A percentile compares a stretch with the other conserved stretches of the same genome.
Conservation (phyloP, 1,139 yeast genomes). For the Sugiyamaella paludigena region DNA sequence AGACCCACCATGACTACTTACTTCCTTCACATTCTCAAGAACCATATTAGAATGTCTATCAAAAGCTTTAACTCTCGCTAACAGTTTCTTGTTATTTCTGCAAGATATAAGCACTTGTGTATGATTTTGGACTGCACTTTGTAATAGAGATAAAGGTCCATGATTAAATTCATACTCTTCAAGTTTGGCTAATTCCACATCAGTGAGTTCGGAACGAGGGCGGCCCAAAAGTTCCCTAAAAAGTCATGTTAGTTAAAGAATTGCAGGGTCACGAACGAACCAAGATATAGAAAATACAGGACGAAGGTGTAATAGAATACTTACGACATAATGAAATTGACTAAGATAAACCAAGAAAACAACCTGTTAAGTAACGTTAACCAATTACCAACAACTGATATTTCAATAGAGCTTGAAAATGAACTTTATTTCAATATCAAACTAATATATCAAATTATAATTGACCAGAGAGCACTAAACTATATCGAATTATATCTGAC, state of each 20-base stretch:
- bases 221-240: constrained; percentile 30
- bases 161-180: constrained; percentile 89
- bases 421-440: too few species aligned
- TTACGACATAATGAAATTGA: constrained; percentile 3
- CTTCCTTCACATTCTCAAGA: constrained; percentile 85
- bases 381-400: too few species aligned
- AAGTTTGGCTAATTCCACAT: constrained; percentile 70
- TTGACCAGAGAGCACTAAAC: too few species aligned
- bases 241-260: background rate
- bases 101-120: constrained; percentile 84
- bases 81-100: constrained; percentile 86
- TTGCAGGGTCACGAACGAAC: too few species aligned
- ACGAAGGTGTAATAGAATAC: background rate
- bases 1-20: too few species aligned
- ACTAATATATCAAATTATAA: too few species aligned
- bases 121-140: constrained; percentile 71
- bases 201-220: constrained; percentile 63
- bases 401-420: too few species aligned
- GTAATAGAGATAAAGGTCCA: constrained; percentile 88
- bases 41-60: constrained; percentile 96
- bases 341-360: too few species aligned
- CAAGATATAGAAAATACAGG: background rate
- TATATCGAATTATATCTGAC: too few species aligned
- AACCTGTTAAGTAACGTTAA: too few species aligned
- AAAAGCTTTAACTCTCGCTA: constrained; percentile 89